Evolutionary conservation across 352 stramenopile species (phyloP).

Genomic region (Thraustochytrium striatum): DNA sequence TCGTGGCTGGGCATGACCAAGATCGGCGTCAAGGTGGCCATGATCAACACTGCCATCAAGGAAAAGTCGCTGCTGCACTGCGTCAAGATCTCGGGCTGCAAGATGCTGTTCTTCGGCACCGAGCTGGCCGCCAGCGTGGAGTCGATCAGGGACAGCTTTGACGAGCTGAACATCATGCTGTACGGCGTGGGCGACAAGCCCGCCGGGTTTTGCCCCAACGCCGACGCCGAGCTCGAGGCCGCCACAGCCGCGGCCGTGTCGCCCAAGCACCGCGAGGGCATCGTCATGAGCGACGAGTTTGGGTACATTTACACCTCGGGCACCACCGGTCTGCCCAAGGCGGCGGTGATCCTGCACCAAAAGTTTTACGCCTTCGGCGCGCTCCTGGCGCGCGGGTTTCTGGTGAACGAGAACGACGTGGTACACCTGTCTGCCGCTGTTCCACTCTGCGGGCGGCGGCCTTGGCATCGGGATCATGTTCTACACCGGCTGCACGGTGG

Average conservation of each 20-base stretch:
- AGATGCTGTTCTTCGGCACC: constrained; percentile 65
- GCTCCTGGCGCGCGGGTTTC: constrained; percentile 59
- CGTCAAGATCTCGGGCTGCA: constrained; percentile 63
- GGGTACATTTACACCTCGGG: constrained; percentile 75
- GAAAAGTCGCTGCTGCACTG: constrained; percentile 69
- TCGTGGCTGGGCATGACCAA: constrained; percentile 75
- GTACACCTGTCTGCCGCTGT: constrained; percentile 73
- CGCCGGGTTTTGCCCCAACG: constrained; percentile 41
- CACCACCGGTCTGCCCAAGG: constrained; percentile 71
- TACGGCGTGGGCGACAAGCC: constrained; percentile 51
- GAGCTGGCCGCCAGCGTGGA: constrained; percentile 63
- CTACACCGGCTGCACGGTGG: constrained; percentile 66
- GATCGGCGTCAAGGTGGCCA: constrained; percentile 67
- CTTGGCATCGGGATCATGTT: constrained; percentile 73
- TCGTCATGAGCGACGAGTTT: constrained; percentile 64
- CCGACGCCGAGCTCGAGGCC: constrained; percentile 47
- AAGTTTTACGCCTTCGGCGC: constrained; percentile 62
- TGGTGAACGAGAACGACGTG: constrained; percentile 62
- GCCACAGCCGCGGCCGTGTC: not conserved
- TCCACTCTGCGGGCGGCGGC: constrained; percentile 73
- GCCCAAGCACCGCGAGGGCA: constrained; percentile 50
- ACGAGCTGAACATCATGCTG: constrained; percentile 54
- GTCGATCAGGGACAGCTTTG: constrained; percentile 55
- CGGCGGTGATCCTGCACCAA: constrained; percentile 68
- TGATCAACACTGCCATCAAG: constrained; percentile 74